A percentile compares a stretch with the other conserved stretches of the same genome.
Evolutionary conservation across 331 rosid species (phyloP).

Genomic region (Stylosanthes scabra): DNA sequence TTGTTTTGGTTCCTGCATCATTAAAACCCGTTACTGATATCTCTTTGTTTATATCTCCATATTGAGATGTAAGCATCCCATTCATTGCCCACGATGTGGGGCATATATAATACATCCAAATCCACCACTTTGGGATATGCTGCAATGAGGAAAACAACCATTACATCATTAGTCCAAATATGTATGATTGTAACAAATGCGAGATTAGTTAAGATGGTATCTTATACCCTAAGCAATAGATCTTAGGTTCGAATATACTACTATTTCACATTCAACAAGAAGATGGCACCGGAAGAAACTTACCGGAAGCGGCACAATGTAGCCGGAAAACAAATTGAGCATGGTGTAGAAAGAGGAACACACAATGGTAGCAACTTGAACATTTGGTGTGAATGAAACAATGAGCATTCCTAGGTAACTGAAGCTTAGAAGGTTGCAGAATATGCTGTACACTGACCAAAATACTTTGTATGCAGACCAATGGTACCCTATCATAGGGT

Average conservation of each 20-base stretch:
- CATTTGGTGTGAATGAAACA: constrained; percentile 60
- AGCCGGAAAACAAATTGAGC: constrained; percentile 50
- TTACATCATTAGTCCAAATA: too few relatives aligned
- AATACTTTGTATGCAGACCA: constrained; percentile 53
- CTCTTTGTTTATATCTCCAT: constrained; percentile 56
- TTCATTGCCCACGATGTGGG: constrained; percentile 76
- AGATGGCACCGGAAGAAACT: constrained; percentile 15
- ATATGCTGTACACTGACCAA: constrained; percentile 53
- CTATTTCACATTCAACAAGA: too few relatives aligned
- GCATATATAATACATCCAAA: constrained; percentile 65
- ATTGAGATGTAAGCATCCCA: constrained; percentile 76
- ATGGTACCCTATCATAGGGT: constrained; percentile 65
- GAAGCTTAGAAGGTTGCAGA: constrained; percentile 50
- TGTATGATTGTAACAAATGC: too few relatives aligned
- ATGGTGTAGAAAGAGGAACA: constrained; percentile 44
- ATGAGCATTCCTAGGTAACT: constrained; percentile 65
- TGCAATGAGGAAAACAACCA: constrained; percentile 40
- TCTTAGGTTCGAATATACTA: neutral
- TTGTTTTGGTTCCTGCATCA: constrained; percentile 50
- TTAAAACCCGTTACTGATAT: constrained; percentile 42
- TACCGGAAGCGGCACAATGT: constrained; percentile 44
- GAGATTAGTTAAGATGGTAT: too few relatives aligned
- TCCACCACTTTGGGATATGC: constrained; percentile 86
- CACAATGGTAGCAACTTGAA: constrained; percentile 53
- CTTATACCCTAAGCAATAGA: too few relatives aligned